Evolutionary conservation across 768 basidiomycete species (phyloP).

Genomic region (Dendrothele bispora): DNA sequence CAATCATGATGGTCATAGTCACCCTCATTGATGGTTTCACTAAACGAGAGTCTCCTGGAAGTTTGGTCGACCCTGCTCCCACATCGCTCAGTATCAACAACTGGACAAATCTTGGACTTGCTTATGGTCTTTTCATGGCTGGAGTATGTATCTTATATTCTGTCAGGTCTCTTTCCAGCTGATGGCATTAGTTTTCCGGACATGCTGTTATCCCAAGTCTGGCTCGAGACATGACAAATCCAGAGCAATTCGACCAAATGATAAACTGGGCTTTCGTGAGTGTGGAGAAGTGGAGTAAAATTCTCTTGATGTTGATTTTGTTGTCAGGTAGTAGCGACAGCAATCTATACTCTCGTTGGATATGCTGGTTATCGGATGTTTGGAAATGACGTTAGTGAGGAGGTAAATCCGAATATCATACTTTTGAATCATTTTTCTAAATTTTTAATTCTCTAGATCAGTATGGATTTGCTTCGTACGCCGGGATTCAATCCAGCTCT

Average conservation of each 20-base stretch:
- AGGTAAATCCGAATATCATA: conserved; percentile 46
- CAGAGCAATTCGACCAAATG: conserved; percentile 76
- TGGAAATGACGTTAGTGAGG: conserved; percentile 74
- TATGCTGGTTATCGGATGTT: conserved; percentile 92
- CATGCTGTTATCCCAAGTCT: conserved; percentile 92
- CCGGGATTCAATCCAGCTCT: conserved; percentile 69
- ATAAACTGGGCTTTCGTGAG: conserved; percentile 85
- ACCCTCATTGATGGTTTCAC: conserved; percentile 82
- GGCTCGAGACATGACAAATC: conserved; percentile 87
- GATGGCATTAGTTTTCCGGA: conserved; percentile 67
- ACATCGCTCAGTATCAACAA: conserved; percentile 60
- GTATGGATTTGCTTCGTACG: conserved; percentile 73
- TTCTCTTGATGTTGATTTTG: not conserved
- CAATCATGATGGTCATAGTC: conserved; percentile 70
- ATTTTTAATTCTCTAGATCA: conserved; percentile 54
- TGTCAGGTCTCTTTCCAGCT: not conserved
- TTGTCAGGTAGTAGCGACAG: conserved; percentile 56
- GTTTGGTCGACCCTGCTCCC: conserved; percentile 71
- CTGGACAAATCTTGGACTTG: conserved; percentile 64
- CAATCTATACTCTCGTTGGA: conserved; percentile 67
- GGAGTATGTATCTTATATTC: conserved; percentile 52
- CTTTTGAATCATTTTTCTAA: not conserved
- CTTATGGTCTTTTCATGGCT: conserved; percentile 90
- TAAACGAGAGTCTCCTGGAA: conserved; percentile 74
- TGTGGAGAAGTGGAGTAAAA: conserved; percentile 9